A percentile compares a stretch with the other conserved stretches of the same genome.
These are phyloP conservation scores for Buddleja alternifolia DNA, from an alignment of 257 asterid genomes.

Conservation along the genomic window DNA sequence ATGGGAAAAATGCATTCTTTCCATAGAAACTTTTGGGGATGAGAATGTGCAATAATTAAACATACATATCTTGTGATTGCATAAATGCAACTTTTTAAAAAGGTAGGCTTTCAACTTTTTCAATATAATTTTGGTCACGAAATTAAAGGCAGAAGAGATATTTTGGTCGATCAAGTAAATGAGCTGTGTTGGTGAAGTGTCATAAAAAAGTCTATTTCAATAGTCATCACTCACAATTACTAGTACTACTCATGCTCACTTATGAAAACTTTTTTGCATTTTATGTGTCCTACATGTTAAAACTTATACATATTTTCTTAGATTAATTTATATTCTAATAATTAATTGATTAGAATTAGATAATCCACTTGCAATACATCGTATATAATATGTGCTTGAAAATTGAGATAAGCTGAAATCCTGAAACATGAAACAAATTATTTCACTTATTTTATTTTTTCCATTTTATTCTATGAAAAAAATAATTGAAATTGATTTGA, in stretches of 20 bases:
- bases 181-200: conserved; percentile 52
- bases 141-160: conserved; percentile 46
- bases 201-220: conserved; percentile 39
- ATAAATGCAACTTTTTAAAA: conserved; percentile 30
- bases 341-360: conserved; percentile 15
- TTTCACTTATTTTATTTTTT: too few species aligned
- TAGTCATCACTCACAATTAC: conserved; percentile 25
- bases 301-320: conserved; percentile 20
- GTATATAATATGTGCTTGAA: neutral
- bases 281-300: conserved; percentile 50
- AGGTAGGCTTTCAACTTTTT: conserved; percentile 17
- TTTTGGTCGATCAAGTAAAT: conserved; percentile 32
- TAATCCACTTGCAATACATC: neutral
- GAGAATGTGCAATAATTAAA: neutral
- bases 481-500: neutral
- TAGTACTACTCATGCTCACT: conserved; percentile 39
- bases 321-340: neutral
- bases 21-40: neutral
- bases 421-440: too few species aligned
- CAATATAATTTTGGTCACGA: conserved; percentile 29
- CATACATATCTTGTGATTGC: conserved; percentile 11
- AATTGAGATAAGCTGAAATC: too few species aligned
- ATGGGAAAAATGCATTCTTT: neutral
- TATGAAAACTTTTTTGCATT: conserved; percentile 31
- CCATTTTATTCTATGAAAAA: neutral